These are phyloP conservation scores for Sequoiadendron giganteum DNA, from an alignment of 75 land plant genomes.

Conservation along the genomic window DNA sequence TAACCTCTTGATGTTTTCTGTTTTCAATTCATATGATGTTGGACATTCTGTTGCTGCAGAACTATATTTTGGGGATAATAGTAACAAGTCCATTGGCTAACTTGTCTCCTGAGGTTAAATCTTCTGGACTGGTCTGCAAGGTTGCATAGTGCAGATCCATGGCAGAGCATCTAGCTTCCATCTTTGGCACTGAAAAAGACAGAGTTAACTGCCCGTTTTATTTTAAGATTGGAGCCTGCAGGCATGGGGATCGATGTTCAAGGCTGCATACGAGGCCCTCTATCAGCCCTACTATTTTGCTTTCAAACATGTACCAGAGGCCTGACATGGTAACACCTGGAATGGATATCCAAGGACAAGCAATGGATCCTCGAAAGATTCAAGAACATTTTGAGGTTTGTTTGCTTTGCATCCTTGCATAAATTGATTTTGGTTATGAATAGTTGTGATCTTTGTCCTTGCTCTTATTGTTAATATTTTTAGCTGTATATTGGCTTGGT, in stretches of 20 bases:
- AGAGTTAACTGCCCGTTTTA: slow-evolving; percentile 44
- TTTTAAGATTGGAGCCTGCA: slow-evolving; percentile 42
- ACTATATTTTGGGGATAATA: neutral
- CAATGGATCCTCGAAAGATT: slow-evolving; percentile 35
- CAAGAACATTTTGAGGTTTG: slow-evolving; percentile 45
- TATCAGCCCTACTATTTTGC: slow-evolving; percentile 39
- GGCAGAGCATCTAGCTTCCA: slow-evolving; percentile 47
- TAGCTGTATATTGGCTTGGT: neutral
- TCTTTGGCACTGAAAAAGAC: slow-evolving; percentile 47
- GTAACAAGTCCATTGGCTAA: neutral
- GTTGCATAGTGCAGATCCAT: slow-evolving; percentile 13
- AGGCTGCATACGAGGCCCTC: slow-evolving; percentile 38
- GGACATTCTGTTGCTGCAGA: neutral
- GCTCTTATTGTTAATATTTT: neutral
- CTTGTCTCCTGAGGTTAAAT: neutral
- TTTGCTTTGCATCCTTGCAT: neutral
- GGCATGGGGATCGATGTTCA: slow-evolving; percentile 48
- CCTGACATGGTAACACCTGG: slow-evolving; percentile 44
- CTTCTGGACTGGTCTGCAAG: neutral
- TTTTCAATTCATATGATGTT: neutral
- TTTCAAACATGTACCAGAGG: slow-evolving; percentile 45
- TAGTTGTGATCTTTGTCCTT: neutral
- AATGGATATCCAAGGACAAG: slow-evolving; percentile 37
- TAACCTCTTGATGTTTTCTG: too few species aligned
- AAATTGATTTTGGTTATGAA: neutral